Percentiles rank a stretch among this genome's conserved stretches.
Evolutionary conservation across 805 yeast species (phyloP).

Genomic region (Schizosaccharomyces osmophilus): DNA sequence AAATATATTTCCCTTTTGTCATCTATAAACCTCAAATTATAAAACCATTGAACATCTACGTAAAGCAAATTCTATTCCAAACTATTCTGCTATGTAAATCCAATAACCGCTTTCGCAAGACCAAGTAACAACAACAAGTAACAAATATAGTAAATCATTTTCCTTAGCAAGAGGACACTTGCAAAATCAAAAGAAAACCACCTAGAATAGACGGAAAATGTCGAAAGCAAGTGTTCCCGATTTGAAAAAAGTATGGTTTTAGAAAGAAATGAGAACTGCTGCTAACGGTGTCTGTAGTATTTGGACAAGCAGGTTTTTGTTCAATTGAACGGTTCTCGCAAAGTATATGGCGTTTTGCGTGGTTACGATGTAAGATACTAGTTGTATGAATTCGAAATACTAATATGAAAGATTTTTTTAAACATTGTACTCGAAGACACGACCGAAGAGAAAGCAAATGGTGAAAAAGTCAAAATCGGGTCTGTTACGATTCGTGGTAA

Average conservation of each 20-base stretch:
- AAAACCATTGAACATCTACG: too few species aligned
- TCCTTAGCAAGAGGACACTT: too few species aligned
- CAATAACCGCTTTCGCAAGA: too few species aligned
- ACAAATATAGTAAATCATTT: too few species aligned
- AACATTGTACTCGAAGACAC: conserved; percentile 53
- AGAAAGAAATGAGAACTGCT: not conserved
- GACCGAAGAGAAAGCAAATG: conserved; percentile 29
- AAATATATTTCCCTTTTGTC: too few species aligned
- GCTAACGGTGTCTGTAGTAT: conserved; percentile 20
- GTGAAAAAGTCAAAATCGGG: conserved; percentile 34
- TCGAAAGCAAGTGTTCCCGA: conserved; percentile 10
- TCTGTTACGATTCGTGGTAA: conserved; percentile 56
- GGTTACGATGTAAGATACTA: conserved; percentile 45
- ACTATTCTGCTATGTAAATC: too few species aligned
- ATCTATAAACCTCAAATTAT: too few species aligned
- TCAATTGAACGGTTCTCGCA: conserved; percentile 55
- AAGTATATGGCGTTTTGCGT: conserved; percentile 52
- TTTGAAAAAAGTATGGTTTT: conserved; percentile 7
- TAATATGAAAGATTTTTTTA: conserved; percentile 26
- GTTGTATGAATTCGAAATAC: conserved; percentile 5
- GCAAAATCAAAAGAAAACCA: not conserved
- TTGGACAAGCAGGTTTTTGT: conserved; percentile 53
- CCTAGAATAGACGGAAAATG: conserved; percentile 4
- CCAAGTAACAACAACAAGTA: too few species aligned
- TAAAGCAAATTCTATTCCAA: too few species aligned